Evolutionary conservation across 2,329 filamentous ascomycete species (phyloP).

Genomic region (Beauveria brongniartii): DNA sequence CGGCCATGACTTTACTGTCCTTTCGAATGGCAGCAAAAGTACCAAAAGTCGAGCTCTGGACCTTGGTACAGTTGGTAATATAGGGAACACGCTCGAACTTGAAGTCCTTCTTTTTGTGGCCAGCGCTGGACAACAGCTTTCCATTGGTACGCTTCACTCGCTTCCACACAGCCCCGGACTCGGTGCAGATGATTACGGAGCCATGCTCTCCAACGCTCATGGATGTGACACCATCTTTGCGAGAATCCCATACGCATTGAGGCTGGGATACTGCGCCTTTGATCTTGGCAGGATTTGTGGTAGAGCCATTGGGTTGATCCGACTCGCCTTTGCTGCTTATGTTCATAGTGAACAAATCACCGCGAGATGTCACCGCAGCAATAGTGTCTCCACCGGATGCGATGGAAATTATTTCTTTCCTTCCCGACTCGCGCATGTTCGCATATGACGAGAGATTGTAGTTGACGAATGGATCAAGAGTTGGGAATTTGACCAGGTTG

Average conservation of each 20-base stretch:
- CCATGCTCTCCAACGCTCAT: constrained; percentile 87
- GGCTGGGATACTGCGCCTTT: constrained; percentile 71
- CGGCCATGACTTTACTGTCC: constrained; percentile 73
- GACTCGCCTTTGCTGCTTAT: constrained; percentile 61
- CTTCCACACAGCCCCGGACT: constrained; percentile 88
- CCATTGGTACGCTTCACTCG: constrained; percentile 75
- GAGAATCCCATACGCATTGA: constrained; percentile 79
- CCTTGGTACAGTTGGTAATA: constrained; percentile 74
- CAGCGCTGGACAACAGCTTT: constrained; percentile 54
- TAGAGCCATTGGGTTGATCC: constrained; percentile 57
- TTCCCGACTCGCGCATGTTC: constrained; percentile 49
- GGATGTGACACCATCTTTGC: constrained; percentile 78
- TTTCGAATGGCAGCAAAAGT: constrained; percentile 82
- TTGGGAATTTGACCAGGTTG: constrained; percentile 77
- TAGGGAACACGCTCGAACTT: constrained; percentile 90
- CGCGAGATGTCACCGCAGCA: constrained; percentile 73
- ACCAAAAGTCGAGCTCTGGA: constrained; percentile 82
- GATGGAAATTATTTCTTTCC: constrained; percentile 65
- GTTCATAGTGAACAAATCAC: constrained; percentile 80
- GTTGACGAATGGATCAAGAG: constrained; percentile 61
- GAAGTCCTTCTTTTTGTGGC: constrained; percentile 73
- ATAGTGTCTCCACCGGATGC: constrained; percentile 86
- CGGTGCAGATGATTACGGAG: constrained; percentile 87
- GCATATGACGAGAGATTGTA: constrained; percentile 55
- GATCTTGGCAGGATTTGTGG: constrained; percentile 88